A percentile compares a stretch with the other conserved stretches of the same genome.
These are phyloP conservation scores for Psilocybe cubensis DNA, from an alignment of 768 basidiomycete species.

Conservation along the genomic window DNA sequence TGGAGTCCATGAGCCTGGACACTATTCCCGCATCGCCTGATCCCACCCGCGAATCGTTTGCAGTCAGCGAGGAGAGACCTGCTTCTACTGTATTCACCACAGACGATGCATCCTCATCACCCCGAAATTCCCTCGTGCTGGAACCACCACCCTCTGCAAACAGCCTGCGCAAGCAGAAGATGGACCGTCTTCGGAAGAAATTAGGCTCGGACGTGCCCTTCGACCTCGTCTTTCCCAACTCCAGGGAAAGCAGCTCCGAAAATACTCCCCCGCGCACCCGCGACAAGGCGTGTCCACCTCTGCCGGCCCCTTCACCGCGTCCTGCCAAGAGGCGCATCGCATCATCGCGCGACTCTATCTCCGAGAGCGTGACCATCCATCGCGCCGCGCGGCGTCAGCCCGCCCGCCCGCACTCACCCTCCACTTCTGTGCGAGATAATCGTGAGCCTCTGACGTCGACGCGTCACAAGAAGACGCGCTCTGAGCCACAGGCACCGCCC, in stretches of 20 bases:
- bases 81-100: not conserved
- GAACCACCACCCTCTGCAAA: conserved; percentile 44
- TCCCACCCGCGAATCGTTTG: conserved; percentile 16
- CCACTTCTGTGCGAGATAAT: not conserved
- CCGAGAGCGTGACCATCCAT: conserved; percentile 17
- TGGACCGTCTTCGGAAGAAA: conserved; percentile 63
- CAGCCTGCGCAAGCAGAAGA: conserved; percentile 53
- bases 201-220: conserved; percentile 68
- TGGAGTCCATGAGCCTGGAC: conserved; percentile 23
- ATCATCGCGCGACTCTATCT: conserved; percentile 25
- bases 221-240: conserved; percentile 60
- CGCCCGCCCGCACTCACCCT: no score
- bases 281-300: conserved; percentile 13
- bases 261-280: conserved; percentile 6
- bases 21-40: conserved; percentile 33
- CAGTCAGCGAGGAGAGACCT: not conserved
- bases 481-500: conserved; percentile 6
- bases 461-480: conserved; percentile 4
- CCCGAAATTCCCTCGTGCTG: conserved; percentile 29
- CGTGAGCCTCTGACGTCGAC: not conserved
- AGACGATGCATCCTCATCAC: conserved; percentile 12
- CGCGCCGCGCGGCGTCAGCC: conserved; percentile 18
- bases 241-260: conserved; percentile 7
- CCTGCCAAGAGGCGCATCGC: conserved; percentile 21
- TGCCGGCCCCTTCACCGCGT: conserved; percentile 13